phyloP scores from a whole-genome alignment of 1,284 basidiomycete genomes.

The Amylostereum chailletii region DNA sequence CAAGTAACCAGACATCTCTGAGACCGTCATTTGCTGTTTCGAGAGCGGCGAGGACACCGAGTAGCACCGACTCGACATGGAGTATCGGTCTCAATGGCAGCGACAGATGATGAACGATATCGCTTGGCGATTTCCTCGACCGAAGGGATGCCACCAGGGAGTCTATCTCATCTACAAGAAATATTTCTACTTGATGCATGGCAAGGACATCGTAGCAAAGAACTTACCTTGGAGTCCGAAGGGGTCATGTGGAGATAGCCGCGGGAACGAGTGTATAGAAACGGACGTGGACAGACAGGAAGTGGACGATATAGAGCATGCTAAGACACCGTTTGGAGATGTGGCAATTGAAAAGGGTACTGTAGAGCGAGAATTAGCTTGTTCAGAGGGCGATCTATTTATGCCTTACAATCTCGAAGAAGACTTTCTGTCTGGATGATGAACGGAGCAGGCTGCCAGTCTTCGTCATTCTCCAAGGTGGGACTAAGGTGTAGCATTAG shows the following conservation, averaged over 20 bases:
- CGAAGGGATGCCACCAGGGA: conserved; percentile 12
- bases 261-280: conserved; percentile 42
- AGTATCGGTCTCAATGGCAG: conserved; percentile 8
- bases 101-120: conserved; percentile 16
- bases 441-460: conserved; percentile 40
- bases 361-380: conserved; percentile 14
- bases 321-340: conserved; percentile 49
- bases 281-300: conserved; percentile 30
- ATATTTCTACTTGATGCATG: not conserved
- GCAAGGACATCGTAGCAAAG: not conserved
- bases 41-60: conserved; percentile 8
- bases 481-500: conserved; percentile 28
- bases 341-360: conserved; percentile 39
- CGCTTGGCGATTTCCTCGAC: conserved; percentile 11
- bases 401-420: not conserved
- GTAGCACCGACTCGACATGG: conserved; percentile 13
- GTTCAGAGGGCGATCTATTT: not conserved
- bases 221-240: conserved; percentile 13
- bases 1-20: conserved; percentile 19
- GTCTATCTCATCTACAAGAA: conserved; percentile 7
- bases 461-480: conserved; percentile 40
- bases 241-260: conserved; percentile 25
- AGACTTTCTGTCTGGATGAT: conserved; percentile 26
- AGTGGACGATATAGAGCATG: conserved; percentile 38
- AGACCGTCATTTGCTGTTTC: conserved; percentile 21